These are phyloP conservation scores for Symbiodinium pilosum DNA, from an alignment of 73 alveolate genomes.

Conservation along the genomic window DNA sequence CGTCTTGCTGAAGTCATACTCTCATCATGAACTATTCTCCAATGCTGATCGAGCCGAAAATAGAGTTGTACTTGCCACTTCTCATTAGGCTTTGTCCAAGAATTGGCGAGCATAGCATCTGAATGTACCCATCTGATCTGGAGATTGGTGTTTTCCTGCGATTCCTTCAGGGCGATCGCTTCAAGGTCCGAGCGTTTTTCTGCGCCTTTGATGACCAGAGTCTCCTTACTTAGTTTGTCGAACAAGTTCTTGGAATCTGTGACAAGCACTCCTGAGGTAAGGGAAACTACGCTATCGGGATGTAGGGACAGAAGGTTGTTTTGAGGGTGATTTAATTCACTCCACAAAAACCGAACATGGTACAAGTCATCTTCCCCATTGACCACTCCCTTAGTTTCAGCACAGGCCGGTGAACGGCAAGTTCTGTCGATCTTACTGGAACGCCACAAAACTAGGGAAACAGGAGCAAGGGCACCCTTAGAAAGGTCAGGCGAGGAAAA, in stretches of 20 bases:
- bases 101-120: not conserved
- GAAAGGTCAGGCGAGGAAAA: not conserved
- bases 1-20: not conserved
- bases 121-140: too few species aligned
- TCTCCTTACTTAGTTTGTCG: too few species aligned
- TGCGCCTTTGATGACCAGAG: too few species aligned
- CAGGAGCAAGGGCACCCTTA: not conserved
- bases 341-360: too few species aligned
- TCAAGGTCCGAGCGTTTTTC: too few species aligned
- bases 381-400: not conserved
- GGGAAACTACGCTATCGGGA: not conserved
- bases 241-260: too few species aligned
- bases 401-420: conserved; percentile 3
- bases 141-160: too few species aligned
- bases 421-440: not conserved
- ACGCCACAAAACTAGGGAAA: not conserved
- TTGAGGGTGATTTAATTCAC: not conserved
- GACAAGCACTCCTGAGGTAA: too few species aligned
- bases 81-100: not conserved
- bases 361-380: not conserved
- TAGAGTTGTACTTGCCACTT: not conserved
- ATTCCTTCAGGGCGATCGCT: too few species aligned
- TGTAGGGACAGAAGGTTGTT: not conserved
- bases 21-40: not conserved
- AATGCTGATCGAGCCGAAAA: not conserved